phyloP scores from a whole-genome alignment of 2,329 filamentous ascomycete genomes.

The Zasmidium angulare region DNA sequence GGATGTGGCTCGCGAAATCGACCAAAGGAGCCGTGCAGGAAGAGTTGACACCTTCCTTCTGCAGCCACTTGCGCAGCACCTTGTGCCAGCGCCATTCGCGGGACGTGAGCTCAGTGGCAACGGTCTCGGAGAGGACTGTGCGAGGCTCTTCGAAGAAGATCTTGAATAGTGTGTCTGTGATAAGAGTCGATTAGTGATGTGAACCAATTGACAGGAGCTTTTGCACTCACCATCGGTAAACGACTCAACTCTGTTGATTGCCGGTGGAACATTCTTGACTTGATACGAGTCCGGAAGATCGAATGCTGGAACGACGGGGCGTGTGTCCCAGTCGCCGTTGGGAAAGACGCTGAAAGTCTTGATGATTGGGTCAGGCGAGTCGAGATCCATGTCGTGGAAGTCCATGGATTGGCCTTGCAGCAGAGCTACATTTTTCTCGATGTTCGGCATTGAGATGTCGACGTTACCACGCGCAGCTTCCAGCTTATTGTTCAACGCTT shows the following conservation, averaged over 20 bases:
- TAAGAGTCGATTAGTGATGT: conserved; percentile 11
- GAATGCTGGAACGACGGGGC: conserved; percentile 64
- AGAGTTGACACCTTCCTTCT: conserved; percentile 46
- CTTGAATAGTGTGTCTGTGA: conserved; percentile 66
- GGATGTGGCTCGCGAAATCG: conserved; percentile 29
- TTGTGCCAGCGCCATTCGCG: conserved; percentile 58
- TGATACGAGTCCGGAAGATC: conserved; percentile 63
- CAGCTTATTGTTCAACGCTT: conserved; percentile 57
- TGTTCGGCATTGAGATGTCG: conserved; percentile 31
- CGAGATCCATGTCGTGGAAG: conserved; percentile 63
- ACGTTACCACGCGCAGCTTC: conserved; percentile 28
- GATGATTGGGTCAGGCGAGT: conserved; percentile 54
- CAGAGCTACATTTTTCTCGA: conserved; percentile 45
- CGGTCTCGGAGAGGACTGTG: conserved; percentile 65
- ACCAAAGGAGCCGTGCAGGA: conserved; percentile 31
- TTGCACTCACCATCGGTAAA: conserved; percentile 36
- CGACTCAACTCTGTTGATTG: conserved; percentile 43
- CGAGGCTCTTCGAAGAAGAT: conserved; percentile 69
- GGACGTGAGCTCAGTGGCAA: conserved; percentile 59
- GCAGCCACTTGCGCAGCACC: conserved; percentile 55
- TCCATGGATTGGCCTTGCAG: conserved; percentile 61
- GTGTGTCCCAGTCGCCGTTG: conserved; percentile 38
- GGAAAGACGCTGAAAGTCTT: conserved; percentile 66
- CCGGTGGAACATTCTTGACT: conserved; percentile 64
- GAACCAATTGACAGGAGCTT: not conserved